Evolutionary conservation across 306 rosid species (phyloP).

Genomic region (Sophora flavescens): DNA sequence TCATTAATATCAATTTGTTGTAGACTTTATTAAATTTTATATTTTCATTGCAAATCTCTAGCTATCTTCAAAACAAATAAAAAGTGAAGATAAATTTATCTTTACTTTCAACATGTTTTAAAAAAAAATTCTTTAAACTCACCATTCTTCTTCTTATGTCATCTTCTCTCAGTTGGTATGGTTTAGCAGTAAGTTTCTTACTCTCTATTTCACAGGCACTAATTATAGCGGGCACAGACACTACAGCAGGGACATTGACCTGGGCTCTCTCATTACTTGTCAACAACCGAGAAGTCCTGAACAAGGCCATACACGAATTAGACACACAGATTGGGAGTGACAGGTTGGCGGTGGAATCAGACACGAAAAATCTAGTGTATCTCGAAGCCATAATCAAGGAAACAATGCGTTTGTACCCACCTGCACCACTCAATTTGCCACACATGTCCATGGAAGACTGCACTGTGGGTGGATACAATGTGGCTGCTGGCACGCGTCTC

Average conservation of each 20-base stretch:
- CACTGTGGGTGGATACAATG: constrained; percentile 52
- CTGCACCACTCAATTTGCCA: constrained; percentile 47
- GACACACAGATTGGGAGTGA: constrained; percentile 28
- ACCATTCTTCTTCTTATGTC: not conserved
- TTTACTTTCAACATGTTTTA: no score
- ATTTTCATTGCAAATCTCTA: not conserved
- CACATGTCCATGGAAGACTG: constrained; percentile 59
- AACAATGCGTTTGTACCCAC: constrained; percentile 61
- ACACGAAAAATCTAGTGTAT: constrained; percentile 51
- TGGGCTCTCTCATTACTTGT: constrained; percentile 52
- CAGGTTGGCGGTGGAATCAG: constrained; percentile 44
- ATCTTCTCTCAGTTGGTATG: not conserved
- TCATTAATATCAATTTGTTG: no score
- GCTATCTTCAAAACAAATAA: not conserved
- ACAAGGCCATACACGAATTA: constrained; percentile 43
- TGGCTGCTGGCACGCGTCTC: constrained; percentile 56
- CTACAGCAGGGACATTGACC: constrained; percentile 42
- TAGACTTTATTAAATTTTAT: not conserved
- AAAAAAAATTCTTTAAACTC: no score
- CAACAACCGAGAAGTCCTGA: constrained; percentile 41
- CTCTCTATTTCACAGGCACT: constrained; percentile 19
- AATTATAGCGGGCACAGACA: constrained; percentile 46
- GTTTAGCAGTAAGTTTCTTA: not conserved
- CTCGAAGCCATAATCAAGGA: constrained; percentile 63
- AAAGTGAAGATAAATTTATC: no score